A percentile compares a stretch with the other conserved stretches of the same genome.
phyloP scores from a whole-genome alignment of 768 basidiomycete genomes.

The Boletus pseudopeckii region DNA sequence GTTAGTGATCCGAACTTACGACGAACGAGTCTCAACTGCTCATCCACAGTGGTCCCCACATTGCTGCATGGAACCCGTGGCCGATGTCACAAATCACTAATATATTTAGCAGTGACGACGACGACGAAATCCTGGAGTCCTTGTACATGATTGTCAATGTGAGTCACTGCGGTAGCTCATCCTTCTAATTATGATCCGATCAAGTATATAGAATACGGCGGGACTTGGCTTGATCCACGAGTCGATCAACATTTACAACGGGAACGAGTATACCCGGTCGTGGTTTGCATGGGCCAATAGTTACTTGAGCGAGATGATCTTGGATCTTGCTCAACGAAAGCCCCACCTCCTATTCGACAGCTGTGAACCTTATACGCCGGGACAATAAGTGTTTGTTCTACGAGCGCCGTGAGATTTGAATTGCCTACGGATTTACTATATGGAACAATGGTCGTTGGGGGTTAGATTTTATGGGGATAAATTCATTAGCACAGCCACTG shows the following conservation, averaged over 20 bases:
- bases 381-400: conserved; percentile 29
- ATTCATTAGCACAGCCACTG: conserved; percentile 19
- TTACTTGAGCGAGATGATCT: conserved; percentile 79
- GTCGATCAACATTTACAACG: conserved; percentile 60
- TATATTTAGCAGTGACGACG: conserved; percentile 72
- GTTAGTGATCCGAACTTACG: conserved; percentile 37
- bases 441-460: too few relatives aligned
- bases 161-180: conserved; percentile 21
- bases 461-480: neutral
- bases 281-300: conserved; percentile 88
- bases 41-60: conserved; percentile 62
- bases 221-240: conserved; percentile 79
- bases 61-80: conserved; percentile 73
- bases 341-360: conserved; percentile 62
- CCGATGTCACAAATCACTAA: conserved; percentile 78
- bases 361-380: conserved; percentile 54
- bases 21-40: neutral
- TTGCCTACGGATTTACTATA: neutral
- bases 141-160: conserved; percentile 70
- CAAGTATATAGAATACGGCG: conserved; percentile 54
- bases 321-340: conserved; percentile 72
- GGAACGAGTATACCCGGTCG: conserved; percentile 56
- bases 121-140: conserved; percentile 59
- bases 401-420: neutral
- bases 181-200: neutral